phyloP scores from a whole-genome alignment of 2,329 filamentous ascomycete genomes.

The Xylaria sp. region DNA sequence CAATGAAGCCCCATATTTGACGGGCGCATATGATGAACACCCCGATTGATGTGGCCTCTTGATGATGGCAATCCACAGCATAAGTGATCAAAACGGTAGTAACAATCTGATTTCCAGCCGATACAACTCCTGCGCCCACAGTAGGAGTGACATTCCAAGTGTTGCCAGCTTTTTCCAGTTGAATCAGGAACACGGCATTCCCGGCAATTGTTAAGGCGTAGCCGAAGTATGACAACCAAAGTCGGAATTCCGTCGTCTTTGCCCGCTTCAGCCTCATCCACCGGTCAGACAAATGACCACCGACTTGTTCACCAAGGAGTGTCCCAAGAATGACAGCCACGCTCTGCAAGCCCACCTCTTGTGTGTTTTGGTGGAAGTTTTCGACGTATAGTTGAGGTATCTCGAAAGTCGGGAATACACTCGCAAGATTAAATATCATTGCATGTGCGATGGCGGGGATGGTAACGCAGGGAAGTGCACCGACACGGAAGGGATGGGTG shows the following conservation, averaged over 20 bases:
- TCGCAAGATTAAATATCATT: slow-evolving; percentile 29
- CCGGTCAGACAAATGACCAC: slow-evolving; percentile 28
- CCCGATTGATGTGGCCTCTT: slow-evolving; percentile 29
- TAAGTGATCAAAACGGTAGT: slow-evolving; percentile 34
- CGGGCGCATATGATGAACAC: slow-evolving; percentile 30
- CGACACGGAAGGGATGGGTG: slow-evolving; percentile 27
- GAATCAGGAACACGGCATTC: slow-evolving; percentile 29
- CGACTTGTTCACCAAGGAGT: slow-evolving; percentile 31
- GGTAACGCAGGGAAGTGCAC: slow-evolving; percentile 17
- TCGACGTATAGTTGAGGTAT: slow-evolving; percentile 32
- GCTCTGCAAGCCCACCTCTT: slow-evolving; percentile 32
- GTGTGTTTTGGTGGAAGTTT: slow-evolving; percentile 28
- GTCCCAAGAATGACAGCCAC: slow-evolving; percentile 29
- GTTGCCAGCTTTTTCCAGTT: slow-evolving; percentile 14
- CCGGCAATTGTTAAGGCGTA: slow-evolving; percentile 27
- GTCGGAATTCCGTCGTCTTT: slow-evolving; percentile 26
- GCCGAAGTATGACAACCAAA: slow-evolving; percentile 32
- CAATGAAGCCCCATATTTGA: slow-evolving; percentile 36
- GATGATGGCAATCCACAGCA: slow-evolving; percentile 30
- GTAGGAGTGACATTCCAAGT: slow-evolving; percentile 31
- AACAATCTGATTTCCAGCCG: slow-evolving; percentile 34
- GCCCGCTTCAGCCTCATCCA: slow-evolving; percentile 32
- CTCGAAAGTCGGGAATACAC: slow-evolving; percentile 26
- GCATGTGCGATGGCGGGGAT: slow-evolving; percentile 28
- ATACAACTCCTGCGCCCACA: slow-evolving; percentile 24